Base-by-base conservation (phyloP, 2,329 filamentous ascomycete genomes). In the Epichloe gansuensis region DNA sequence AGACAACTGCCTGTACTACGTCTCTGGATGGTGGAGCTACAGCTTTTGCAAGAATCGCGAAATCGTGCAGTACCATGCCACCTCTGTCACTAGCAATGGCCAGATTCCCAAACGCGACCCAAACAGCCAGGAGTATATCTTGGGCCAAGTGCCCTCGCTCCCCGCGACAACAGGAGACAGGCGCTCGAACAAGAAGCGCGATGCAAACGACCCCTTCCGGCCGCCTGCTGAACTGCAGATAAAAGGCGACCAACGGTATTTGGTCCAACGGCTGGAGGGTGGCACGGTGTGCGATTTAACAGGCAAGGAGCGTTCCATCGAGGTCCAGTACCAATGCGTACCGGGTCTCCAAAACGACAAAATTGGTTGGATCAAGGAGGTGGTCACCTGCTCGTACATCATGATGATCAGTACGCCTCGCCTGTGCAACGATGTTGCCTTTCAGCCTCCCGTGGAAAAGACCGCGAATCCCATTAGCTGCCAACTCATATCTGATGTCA, bases 1-100 rank as follows among this genome's bases (percentile, higher is more conserved):
- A 52, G 79, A 90, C 50, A 85, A 83, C 3, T 96, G 90, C 66
- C 78, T 96, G 56, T 95, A 91, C 71, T 80, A 75, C 57, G 72
- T 89, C 57, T 86, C 82, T 1, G 90, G 90, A 0, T 96, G 90
- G 90, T 96, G 90, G 90, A 93, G 86, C 63, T 96, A 96, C 69
- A 86, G 84, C 60, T 95, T 95, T 67, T 96, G 90, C 74, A 93
- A 95, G 70, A 87, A 87, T 63, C 78, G 84, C 55, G 82, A 91
- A 56, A 84, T 96, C 55, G 85, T 87, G 61, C 90, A 96, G 68
- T 96, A 94, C 68, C 90, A 96, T 66, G 88, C 89, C 44, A 71
- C 91, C 54, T 79, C 88, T 1, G 81, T 81, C 2, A 69, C 69
- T 17, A 76, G 80, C 44, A 81, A 82, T 54, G 82, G 83, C 3